These are phyloP conservation scores for Ostreobium quekettii DNA, from an alignment of 139 green algal genomes.

Conservation along the genomic window DNA sequence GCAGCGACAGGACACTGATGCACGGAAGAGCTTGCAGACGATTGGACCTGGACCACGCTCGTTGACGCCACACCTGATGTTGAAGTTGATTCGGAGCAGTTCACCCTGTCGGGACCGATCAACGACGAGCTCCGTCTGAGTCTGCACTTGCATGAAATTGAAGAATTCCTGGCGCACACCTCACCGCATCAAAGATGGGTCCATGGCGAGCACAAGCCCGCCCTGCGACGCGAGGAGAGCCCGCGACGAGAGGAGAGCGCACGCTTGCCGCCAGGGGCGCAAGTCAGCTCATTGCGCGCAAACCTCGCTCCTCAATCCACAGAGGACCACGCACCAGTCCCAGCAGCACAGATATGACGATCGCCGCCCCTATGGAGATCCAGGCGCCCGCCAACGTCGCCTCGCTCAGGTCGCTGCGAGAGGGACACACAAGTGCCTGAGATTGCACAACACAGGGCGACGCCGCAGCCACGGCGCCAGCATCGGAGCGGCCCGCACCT, in stretches of 20 bases:
- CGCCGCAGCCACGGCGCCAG: too few species aligned
- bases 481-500: constrained; percentile 11
- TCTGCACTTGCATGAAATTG: constrained; percentile 58
- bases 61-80: constrained; percentile 84
- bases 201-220: too few species aligned
- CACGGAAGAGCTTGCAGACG: too few species aligned
- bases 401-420: constrained; percentile 85
- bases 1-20: too few species aligned
- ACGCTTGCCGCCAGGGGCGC: background rate
- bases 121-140: constrained; percentile 69
- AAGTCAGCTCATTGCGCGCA: background rate
- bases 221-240: too few species aligned
- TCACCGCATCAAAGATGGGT: background rate
- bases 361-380: constrained; percentile 74
- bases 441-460: too few species aligned
- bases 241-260: background rate
- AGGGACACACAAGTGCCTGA: too few species aligned
- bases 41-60: too few species aligned
- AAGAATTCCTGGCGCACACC: constrained; percentile 68
- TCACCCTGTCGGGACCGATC: constrained; percentile 83
- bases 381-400: constrained; percentile 78
- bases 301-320: background rate
- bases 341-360: constrained; percentile 77
- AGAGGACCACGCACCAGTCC: constrained; percentile 47
- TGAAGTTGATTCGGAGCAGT: constrained; percentile 94